Evolutionary conservation across 228 moss, liverwort and hornwort species (phyloP), one percentile per base, ranked within the genome.

Genomic region (Sphagnum magellanicum): DNA sequence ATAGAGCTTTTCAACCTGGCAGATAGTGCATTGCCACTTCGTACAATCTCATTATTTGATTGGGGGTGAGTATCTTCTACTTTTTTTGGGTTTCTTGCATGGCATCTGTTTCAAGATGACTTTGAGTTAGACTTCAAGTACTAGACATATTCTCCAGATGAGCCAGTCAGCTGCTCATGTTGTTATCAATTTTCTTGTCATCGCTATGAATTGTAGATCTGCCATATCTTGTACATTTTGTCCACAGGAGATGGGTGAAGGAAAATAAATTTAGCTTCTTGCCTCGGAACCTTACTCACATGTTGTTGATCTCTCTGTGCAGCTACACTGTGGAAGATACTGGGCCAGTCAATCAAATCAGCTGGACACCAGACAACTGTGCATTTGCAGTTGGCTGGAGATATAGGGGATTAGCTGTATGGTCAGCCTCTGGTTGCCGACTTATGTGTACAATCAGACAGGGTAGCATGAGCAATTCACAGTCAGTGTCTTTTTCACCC

Each of bases 391-490:
- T 94, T 65, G 94, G 94, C 46, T 94, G 91, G 94, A 84, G 82
- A 75, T 84, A 88, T 75, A 88, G 94, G 72, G 94, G 94, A 51
- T 75, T 94, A 69, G 94, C 94, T 67, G 94, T 91, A 16, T 94
- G 91, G 91, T 91, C 94, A 59, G 89, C 89, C 65, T 94, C 94
- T 74, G 94, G 94, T 68, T 94, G 94, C 75, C 86, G 94, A 68
- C 88, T 94, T 63, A 94, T 94, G 94, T 94, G 94, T 70, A 94
- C 94, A 53, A 94, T 94, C 57, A 87, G 94, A 32, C 94, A 94
- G 84, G 94, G 94, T 47, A 94, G 94, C 76, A 72, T 94, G 86
- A 94, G 94, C 85, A 94, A 94, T 74, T 88, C 86, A 5, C 87
- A 87, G 63, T 87, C 90, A 50, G 77, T 85, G 5, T 89, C 83